Base-by-base conservation (phyloP, 1,284 basidiomycete genomes). In the Takashimella tepidaria region DNA sequence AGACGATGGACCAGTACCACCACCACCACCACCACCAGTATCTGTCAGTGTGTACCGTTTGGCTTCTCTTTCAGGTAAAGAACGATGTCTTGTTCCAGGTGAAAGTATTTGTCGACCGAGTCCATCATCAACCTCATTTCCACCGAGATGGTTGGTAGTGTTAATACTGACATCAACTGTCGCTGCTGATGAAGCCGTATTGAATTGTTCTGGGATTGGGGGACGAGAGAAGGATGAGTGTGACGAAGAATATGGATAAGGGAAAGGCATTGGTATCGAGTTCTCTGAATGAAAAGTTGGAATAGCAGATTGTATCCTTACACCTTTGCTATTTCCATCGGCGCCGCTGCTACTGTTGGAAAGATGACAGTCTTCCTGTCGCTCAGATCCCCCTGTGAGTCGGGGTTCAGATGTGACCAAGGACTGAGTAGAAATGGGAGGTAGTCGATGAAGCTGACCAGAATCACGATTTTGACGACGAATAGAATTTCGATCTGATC, bases 401-500 rank as follows among this genome's bases (percentile, higher is more conserved):
- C 69, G 68, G 13, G 74, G 58, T n/a, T n/a, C n/a, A n/a, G n/a
- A n/a, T n/a, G n/a, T n/a, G n/a, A n/a, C n/a, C n/a, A n/a, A n/a
- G 51, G 66, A 8, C 31, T 8, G 31, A 8, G 31, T 37, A 16
- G 31, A 37, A 8, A 37, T 8, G 8, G 31, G 31, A 8, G 10
- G 31, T 8, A 16, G 10, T 37, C 31, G 31, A n/a, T n/a, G n/a
- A n/a, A n/a, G n/a, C n/a, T n/a, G n/a, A 16, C 8, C 10, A 37
- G 8, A 8, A 8, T 37, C 31, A 8, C 31, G 31, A 16, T 16
- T 37, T 8, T 8, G 8, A 8, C 31, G 31, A 37, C 31, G 31
- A 67, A 62, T 73, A 56, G 55, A 77, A 59, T 52, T 63, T 19
- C 74, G 67, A 43, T 87, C 84, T 19, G 86, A 84, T 19, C 84